Evolutionary conservation across 2,329 filamentous ascomycete genomes (phyloP).

Genomic region (Claviceps lovelessii): DNA sequence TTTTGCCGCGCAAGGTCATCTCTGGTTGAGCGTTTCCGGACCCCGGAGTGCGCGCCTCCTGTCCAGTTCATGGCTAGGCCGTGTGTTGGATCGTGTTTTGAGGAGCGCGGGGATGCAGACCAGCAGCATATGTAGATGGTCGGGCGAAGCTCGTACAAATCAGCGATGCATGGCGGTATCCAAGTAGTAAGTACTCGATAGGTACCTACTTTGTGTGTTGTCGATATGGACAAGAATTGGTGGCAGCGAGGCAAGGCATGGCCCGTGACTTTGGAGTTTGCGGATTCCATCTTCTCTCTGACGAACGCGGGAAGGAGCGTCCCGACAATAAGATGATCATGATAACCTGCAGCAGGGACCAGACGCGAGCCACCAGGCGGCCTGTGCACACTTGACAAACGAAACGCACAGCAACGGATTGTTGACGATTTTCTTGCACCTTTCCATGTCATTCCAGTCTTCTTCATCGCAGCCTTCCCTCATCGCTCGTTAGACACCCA

Average conservation of each 20-base stretch:
- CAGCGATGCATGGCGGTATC: no score
- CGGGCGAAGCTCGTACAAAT: neutral
- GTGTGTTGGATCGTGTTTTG: neutral
- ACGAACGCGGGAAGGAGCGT: neutral
- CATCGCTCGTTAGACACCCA: neutral
- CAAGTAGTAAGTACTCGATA: no score
- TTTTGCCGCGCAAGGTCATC: constrained; percentile 22
- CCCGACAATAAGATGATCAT: neutral
- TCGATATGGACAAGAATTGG: neutral
- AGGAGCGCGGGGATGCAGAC: neutral
- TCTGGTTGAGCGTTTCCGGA: constrained; percentile 19
- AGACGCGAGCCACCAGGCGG: no score
- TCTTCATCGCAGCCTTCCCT: no score
- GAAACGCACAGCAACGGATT: no score
- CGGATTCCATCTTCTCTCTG: neutral
- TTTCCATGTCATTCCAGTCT: no score
- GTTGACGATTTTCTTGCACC: no score
- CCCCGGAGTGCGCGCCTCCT: constrained; percentile 22
- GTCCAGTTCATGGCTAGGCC: constrained; percentile 27
- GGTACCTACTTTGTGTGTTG: neutral
- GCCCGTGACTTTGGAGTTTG: neutral
- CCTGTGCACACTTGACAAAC: no score
- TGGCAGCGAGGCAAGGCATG: neutral
- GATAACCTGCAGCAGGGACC: neutral
- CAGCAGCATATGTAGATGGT: neutral